A percentile compares a stretch with the other conserved stretches of the same genome.
Conservation (phyloP, 1,284 basidiomycete genomes). For the Veloboletus limbatus region DNA sequence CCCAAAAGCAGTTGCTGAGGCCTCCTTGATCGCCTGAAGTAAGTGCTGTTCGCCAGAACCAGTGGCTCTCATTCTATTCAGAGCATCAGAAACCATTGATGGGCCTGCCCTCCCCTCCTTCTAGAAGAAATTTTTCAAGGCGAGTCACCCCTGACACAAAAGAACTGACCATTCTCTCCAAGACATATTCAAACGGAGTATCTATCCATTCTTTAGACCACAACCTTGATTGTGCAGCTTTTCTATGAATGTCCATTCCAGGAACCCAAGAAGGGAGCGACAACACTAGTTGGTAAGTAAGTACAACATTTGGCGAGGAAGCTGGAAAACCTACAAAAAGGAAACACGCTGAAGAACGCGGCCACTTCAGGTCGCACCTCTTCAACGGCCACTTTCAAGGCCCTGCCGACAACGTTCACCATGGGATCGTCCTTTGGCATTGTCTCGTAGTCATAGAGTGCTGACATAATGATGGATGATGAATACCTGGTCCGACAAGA, state of each 20-base stretch:
- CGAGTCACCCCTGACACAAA: neutral
- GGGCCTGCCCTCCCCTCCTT: conserved; percentile 11
- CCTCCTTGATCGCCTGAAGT: conserved; percentile 18
- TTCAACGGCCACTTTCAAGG: conserved; percentile 15
- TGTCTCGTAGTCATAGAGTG: conserved; percentile 25
- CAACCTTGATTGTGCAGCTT: conserved; percentile 16
- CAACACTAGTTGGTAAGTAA: conserved; percentile 18
- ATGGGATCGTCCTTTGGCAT: conserved; percentile 11
- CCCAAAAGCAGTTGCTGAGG: conserved; percentile 18
- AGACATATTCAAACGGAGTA: conserved; percentile 19
- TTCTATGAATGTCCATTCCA: conserved; percentile 18
- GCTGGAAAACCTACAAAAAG: conserved; percentile 6
- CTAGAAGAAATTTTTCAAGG: conserved; percentile 8
- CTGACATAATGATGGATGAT: conserved; percentile 24
- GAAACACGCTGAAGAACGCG: conserved; percentile 17
- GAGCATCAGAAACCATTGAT: conserved; percentile 18
- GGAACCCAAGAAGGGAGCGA: conserved; percentile 16
- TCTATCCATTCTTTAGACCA: conserved; percentile 22
- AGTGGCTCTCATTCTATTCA: conserved; percentile 4
- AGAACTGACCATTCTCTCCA: conserved; percentile 15
- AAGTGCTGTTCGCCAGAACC: neutral
- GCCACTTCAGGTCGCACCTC: conserved; percentile 21
- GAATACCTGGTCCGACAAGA: conserved; percentile 15
- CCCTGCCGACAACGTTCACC: conserved; percentile 18
- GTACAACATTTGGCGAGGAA: neutral